Evolutionary conservation across 768 basidiomycete species (phyloP).

Genomic region (Ramaria rubella): DNA sequence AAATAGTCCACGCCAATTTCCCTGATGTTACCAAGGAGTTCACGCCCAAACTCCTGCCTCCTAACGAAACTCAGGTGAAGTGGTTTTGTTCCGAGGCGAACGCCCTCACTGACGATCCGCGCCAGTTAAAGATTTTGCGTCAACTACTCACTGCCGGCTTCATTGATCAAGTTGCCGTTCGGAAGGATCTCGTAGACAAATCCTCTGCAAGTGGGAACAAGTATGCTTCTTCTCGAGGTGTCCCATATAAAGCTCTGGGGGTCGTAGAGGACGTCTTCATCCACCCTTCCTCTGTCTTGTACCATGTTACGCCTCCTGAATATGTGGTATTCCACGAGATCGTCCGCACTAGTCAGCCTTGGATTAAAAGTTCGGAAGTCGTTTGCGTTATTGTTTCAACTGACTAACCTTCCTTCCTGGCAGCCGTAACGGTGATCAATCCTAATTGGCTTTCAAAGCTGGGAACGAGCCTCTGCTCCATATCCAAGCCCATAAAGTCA

Average conservation of each 20-base stretch:
- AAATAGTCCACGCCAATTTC: conserved; percentile 77
- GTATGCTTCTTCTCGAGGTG: conserved; percentile 67
- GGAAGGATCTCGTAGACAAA: conserved; percentile 73
- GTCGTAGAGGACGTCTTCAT: conserved; percentile 85
- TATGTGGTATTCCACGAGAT: conserved; percentile 82
- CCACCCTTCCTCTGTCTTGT: conserved; percentile 82
- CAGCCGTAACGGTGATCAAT: conserved; percentile 81
- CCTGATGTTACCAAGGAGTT: conserved; percentile 56
- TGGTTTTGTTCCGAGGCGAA: too few relatives aligned
- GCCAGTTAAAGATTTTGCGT: conserved; percentile 84
- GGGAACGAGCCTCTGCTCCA: conserved; percentile 78
- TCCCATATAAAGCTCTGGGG: conserved; percentile 78
- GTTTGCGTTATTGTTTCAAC: not conserved
- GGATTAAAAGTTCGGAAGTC: conserved; percentile 62
- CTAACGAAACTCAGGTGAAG: conserved; percentile 73
- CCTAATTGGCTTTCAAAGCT: conserved; percentile 80
- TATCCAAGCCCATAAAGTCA: conserved; percentile 78
- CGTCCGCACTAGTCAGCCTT: conserved; percentile 64
- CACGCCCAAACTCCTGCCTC: conserved; percentile 62
- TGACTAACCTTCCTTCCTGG: not conserved
- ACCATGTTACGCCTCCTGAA: conserved; percentile 67
- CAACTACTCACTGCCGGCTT: conserved; percentile 86
- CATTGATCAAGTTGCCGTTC: conserved; percentile 91
- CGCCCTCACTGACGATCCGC: too few relatives aligned
- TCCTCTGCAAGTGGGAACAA: conserved; percentile 53